phyloP scores from a whole-genome alignment of 2,329 filamentous ascomycete genomes.

The Fusarium fracticaudum region DNA sequence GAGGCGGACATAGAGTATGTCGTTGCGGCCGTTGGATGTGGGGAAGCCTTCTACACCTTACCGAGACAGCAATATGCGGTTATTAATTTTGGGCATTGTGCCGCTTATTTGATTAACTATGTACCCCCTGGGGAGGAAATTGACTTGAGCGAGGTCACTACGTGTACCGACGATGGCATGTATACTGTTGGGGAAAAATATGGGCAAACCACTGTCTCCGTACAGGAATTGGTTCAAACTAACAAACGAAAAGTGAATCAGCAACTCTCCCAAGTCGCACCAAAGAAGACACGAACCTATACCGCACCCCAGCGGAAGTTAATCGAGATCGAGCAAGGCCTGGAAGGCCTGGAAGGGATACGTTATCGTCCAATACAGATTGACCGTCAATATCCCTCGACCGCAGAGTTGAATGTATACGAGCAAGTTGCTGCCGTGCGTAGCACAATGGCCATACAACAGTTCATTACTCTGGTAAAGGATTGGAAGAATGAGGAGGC shows the following conservation, averaged over 20 bases:
- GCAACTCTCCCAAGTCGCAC: no score
- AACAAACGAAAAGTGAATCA: background rate
- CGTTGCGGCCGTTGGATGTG: background rate
- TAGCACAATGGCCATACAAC: background rate
- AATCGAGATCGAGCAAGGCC: no score
- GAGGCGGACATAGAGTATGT: background rate
- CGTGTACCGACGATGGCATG: background rate
- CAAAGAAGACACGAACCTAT: background rate
- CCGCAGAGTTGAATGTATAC: background rate
- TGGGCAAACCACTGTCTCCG: background rate
- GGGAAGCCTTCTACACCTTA: background rate
- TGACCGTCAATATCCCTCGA: background rate
- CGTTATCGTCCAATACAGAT: background rate
- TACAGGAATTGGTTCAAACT: background rate
- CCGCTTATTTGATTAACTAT: background rate
- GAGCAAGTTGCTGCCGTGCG: background rate
- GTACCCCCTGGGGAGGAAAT: background rate
- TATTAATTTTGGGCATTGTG: background rate
- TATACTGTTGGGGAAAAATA: background rate
- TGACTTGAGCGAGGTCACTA: background rate
- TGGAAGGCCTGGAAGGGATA: background rate
- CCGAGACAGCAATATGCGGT: background rate
- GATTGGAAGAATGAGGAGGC: background rate
- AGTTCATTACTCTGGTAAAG: background rate
- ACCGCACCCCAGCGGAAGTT: background rate